Evolutionary conservation across 257 asterid genomes (phyloP), one percentile per base, ranked within the genome.

Genomic region (Coffea canephora): DNA sequence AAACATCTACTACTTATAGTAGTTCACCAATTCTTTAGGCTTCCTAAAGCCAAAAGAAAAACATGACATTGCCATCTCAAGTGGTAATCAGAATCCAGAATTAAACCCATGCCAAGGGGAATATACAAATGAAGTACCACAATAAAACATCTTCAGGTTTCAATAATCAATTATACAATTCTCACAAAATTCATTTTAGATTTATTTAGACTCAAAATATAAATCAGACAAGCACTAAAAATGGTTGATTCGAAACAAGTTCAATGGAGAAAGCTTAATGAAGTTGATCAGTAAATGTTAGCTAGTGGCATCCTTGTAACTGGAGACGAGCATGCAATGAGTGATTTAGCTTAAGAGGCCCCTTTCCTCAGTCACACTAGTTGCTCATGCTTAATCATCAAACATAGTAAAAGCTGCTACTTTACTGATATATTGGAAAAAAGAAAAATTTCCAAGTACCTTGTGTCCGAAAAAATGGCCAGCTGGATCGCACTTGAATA

Each of bases 401-500:
- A 27, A 41, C 71, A 75, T 23, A 23, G 61, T 2, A 41, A 15
- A 19, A 36, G 39, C 3, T 41, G 55, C 25, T 23, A 21, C 3
- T 9, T 10, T 16, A 61, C 12, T 55, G 34, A 74, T 57, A 8
- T 36, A 55, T 52, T 54, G 36, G 31, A 62, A 41, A 54, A 25
- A 19, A 8, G 61, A 14, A 48, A 8, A 23, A 67, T 45, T 57
- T 6, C 3, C 71, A 52, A 72, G 80, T 88, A 96, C 99, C 97
- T 96, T 96, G 62, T 96, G 99, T 79, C 99, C 99, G 65, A 91
- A 96, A 84, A 96, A 96, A 85, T 96, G 98, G 79, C 99, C 99
- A 15, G 99, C 99, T n/a, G 99, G 99, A 78, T 96, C 99, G 82
- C 99, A 96, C 80, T 96, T 96, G 89, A 94, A 96, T 81, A 96